These are phyloP conservation scores for Xylaria sp. DNA, from an alignment of 2,329 filamentous ascomycete species.

Conservation along the genomic window DNA sequence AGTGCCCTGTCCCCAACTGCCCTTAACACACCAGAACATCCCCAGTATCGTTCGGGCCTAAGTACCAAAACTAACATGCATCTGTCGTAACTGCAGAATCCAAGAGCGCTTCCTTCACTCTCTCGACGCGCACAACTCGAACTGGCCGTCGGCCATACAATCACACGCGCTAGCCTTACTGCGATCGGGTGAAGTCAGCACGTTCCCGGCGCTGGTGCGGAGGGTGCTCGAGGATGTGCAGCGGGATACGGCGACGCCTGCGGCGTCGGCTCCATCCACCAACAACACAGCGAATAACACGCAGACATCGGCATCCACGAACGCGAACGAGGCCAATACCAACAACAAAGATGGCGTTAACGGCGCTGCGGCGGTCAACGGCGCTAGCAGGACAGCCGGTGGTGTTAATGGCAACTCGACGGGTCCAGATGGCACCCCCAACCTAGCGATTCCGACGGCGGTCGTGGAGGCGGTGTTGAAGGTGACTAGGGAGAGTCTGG, in stretches of 20 bases:
- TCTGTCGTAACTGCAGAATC: conserved; percentile 52
- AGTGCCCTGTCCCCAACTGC: no score
- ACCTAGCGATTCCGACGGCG: conserved; percentile 61
- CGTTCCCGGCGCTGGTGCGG: conserved; percentile 65
- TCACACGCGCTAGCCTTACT: conserved; percentile 64
- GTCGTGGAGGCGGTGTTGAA: conserved; percentile 69
- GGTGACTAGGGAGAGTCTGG: conserved; percentile 63
- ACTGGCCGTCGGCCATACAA: conserved; percentile 68
- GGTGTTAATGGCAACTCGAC: conserved; percentile 40
- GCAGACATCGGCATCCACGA: conserved; percentile 9
- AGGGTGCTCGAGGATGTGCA: conserved; percentile 68
- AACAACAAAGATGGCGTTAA: conserved; percentile 20
- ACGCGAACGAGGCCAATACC: conserved; percentile 28
- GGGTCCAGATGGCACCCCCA: conserved; percentile 37
- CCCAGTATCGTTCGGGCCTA: neutral
- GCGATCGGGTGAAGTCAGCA: conserved; percentile 63
- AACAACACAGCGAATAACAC: conserved; percentile 28
- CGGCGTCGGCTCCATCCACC: conserved; percentile 37
- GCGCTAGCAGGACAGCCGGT: conserved; percentile 23
- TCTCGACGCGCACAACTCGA: conserved; percentile 62
- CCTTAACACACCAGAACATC: no score
- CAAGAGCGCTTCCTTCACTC: conserved; percentile 68
- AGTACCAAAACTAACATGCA: conserved; percentile 10
- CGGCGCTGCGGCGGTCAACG: conserved; percentile 22
- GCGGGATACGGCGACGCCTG: conserved; percentile 52